Base-by-base conservation (phyloP, 352 stramenopile genomes). In the Globisporangium alternatum region DNA sequence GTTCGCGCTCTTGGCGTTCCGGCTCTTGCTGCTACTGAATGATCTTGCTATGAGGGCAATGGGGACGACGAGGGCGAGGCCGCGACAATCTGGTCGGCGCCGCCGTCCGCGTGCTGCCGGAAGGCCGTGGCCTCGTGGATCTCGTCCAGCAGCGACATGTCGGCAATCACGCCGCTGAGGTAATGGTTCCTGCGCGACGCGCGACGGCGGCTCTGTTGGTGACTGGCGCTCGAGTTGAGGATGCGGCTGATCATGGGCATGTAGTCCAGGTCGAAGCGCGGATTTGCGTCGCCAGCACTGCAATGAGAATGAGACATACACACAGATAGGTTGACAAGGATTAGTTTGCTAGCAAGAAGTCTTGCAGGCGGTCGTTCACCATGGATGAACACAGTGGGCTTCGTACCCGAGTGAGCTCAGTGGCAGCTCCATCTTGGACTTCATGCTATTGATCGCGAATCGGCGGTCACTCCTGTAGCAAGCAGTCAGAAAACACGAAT, bases 151-250 rank as follows among this genome's bases (percentile, higher is more conserved):
- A 89, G 66, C 28, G 67, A 62, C 77, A 92, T 86, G 70, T 95
- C 86, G 8, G 74, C 59, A 47, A 95, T 69, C 64, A 95, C 75
- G 31, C 88, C 82, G 55, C 79, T 67, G 60, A 95, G 76, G 72
- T 95, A 91, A 61, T 91, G 81, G 62, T 89, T 86, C 47, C 86
- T 83, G 37, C 86, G 70, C 13, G 81, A 92, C 53, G 78, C 60
- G 33, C 83, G 81, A 51, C 85, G 83, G 5, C 83, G 76, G 48
- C 76, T 78, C 73, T 86, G 76, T 63, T 90, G 76, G 48, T 80
- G 62, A 5, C 70, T 74, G 5, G 75, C 76, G 52, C 71, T 88
- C 49, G 70, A 76, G 30, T 66, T 68, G 9, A 81, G 51, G 55
- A 94, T 69, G 30, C 74, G 75, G 48, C 75, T 72, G 45, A 94